phyloP scores from a whole-genome alignment of 352 stramenopile genomes.

The Plasmopara halstedii region DNA sequence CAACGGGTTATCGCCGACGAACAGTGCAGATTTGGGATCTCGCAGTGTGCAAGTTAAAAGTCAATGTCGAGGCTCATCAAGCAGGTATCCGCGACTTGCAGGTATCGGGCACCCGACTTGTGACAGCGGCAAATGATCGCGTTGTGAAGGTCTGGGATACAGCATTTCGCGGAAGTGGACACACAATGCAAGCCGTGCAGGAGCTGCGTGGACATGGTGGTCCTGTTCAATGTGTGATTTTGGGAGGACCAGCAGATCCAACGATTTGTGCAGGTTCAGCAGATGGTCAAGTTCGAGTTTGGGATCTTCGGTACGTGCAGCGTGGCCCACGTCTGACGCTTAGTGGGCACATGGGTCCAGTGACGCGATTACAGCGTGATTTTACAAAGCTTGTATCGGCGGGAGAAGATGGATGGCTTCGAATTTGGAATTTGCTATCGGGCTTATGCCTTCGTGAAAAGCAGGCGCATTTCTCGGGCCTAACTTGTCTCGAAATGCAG shows the following conservation, averaged over 20 bases:
- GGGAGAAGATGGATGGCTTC: slow-evolving; percentile 62
- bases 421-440: slow-evolving; percentile 78
- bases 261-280: slow-evolving; percentile 70
- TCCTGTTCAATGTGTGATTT: slow-evolving; percentile 58
- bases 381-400: slow-evolving; percentile 76
- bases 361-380: slow-evolving; percentile 67
- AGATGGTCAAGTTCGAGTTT: slow-evolving; percentile 72
- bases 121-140: slow-evolving; percentile 69
- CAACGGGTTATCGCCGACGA: slow-evolving; percentile 42
- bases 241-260: slow-evolving; percentile 64
- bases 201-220: slow-evolving; percentile 52
- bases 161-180: slow-evolving; percentile 35
- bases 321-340: slow-evolving; percentile 58
- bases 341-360: slow-evolving; percentile 34
- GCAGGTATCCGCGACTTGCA: slow-evolving; percentile 55
- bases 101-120: slow-evolving; percentile 58
- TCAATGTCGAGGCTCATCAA: slow-evolving; percentile 48
- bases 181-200: slow-evolving; percentile 37
- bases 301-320: slow-evolving; percentile 71
- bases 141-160: slow-evolving; percentile 77
- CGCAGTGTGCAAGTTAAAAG: slow-evolving; percentile 38
- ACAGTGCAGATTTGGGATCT: slow-evolving; percentile 75
- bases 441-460: slow-evolving; percentile 55
- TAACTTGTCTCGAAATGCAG: slow-evolving; percentile 53
- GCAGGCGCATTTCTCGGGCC: slow-evolving; percentile 44